Evolutionary conservation across 106 monocot species (phyloP).

Genomic region (Iris macrosiphon): DNA sequence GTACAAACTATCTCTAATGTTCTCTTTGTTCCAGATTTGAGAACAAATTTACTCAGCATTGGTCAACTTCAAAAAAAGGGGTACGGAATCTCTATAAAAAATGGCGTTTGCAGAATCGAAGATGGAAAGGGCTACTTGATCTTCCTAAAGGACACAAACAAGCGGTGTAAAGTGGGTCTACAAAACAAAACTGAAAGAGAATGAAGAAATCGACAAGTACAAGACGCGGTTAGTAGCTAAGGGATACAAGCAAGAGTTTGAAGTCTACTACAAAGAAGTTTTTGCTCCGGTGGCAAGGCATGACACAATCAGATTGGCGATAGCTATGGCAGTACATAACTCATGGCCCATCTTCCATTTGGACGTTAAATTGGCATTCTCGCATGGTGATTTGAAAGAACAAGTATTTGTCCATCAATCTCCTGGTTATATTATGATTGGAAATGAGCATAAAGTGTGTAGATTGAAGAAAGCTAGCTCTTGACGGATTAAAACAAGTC

Average conservation of each 20-base stretch:
- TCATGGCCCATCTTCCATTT: not conserved
- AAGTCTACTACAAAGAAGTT: not conserved
- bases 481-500: not conserved
- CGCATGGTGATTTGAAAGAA: not conserved
- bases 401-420: not conserved
- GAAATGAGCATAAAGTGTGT: not conserved
- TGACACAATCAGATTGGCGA: not conserved
- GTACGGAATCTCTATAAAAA: not conserved
- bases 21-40: not conserved
- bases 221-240: not conserved
- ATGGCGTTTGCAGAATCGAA: conserved; percentile 2
- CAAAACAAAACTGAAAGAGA: not conserved
- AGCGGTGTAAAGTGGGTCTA: conserved; percentile 1
- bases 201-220: not conserved
- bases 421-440: not conserved
- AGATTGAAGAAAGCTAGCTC: not conserved
- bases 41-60: not conserved
- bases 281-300: not conserved
- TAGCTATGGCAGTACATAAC: not conserved
- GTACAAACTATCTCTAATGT: not conserved
- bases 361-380: not conserved
- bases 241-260: not conserved
- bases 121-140: no score
- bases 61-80: not conserved
- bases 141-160: no score